Conservation (phyloP, 768 basidiomycete genomes). For the Hortiboletus campestris region DNA sequence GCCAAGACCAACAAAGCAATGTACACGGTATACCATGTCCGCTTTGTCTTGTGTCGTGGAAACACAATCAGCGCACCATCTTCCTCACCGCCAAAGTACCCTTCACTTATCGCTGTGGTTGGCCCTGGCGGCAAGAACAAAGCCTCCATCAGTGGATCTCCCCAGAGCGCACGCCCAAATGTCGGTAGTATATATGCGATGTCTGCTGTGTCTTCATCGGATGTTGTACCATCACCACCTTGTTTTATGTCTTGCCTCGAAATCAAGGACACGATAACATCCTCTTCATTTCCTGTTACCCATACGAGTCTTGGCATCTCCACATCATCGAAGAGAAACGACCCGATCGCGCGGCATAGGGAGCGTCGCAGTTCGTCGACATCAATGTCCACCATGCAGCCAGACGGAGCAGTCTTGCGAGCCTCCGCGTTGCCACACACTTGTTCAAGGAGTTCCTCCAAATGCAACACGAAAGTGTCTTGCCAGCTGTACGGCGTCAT, state of each 20-base stretch:
- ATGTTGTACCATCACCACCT: conserved; percentile 4
- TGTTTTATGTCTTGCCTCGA: conserved; percentile 1
- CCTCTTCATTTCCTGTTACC: conserved; percentile 58
- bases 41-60: conserved; percentile 68
- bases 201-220: conserved; percentile 20
- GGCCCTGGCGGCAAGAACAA: conserved; percentile 54
- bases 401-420: conserved; percentile 8
- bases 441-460: conserved; percentile 55
- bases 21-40: conserved; percentile 74
- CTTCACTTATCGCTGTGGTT: conserved; percentile 53
- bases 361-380: conserved; percentile 45
- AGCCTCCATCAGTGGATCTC: conserved; percentile 71
- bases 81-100: conserved; percentile 48
- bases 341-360: conserved; percentile 70
- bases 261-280: conserved; percentile 50
- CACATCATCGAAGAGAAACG: conserved; percentile 74
- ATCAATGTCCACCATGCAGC: conserved; percentile 16
- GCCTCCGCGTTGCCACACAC: conserved; percentile 32
- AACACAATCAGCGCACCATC: conserved; percentile 53
- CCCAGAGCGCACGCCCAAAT: conserved; percentile 62
- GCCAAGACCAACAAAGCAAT: conserved; percentile 54
- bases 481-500: conserved; percentile 62
- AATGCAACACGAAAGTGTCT: conserved; percentile 60
- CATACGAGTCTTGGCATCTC: conserved; percentile 67
- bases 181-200: conserved; percentile 38